A percentile compares a stretch with the other conserved stretches of the same genome.
Evolutionary conservation across 371 early-diverging fungal genomes (phyloP).

Genomic region (Rhizomucor miehei): DNA sequence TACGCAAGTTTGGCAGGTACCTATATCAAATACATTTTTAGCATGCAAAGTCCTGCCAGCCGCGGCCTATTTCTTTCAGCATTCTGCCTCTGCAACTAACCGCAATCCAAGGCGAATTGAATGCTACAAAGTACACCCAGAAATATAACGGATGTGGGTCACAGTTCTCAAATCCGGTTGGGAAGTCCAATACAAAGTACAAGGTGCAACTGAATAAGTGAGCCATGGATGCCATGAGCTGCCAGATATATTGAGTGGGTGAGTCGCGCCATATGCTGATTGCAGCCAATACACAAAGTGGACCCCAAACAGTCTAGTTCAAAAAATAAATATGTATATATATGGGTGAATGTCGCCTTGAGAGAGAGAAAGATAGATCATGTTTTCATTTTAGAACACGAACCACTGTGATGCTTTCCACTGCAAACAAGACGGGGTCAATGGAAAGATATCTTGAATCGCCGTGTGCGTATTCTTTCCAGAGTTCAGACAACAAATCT

Average conservation of each 20-base stretch:
- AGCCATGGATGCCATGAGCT: constrained; percentile 55
- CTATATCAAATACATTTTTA: too few relatives aligned
- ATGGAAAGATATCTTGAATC: constrained; percentile 85
- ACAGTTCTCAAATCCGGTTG: constrained; percentile 26
- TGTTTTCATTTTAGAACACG: constrained; percentile 14
- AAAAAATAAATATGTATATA: background rate
- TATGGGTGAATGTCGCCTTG: background rate
- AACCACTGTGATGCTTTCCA: constrained; percentile 90
- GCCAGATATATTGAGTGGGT: constrained; percentile 68
- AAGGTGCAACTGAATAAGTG: constrained; percentile 35
- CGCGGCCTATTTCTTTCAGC: too few relatives aligned
- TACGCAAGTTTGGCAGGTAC: too few relatives aligned
- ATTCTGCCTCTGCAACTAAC: constrained; percentile 19
- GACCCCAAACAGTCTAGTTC: constrained; percentile 70
- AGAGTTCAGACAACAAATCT: constrained; percentile 72
- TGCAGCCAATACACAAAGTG: constrained; percentile 66
- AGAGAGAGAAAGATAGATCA: background rate
- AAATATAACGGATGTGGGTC: constrained; percentile 40
- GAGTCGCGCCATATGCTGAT: constrained; percentile 57
- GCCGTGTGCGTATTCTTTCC: constrained; percentile 89
- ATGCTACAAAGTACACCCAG: constrained; percentile 41
- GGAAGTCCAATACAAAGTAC: constrained; percentile 38
- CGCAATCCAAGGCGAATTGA: constrained; percentile 45
- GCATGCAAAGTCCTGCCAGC: too few relatives aligned
- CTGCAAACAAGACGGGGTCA: constrained; percentile 75